phyloP scores from a whole-genome alignment of 2,329 filamentous ascomycete species.

The Botrytis squamosa region DNA sequence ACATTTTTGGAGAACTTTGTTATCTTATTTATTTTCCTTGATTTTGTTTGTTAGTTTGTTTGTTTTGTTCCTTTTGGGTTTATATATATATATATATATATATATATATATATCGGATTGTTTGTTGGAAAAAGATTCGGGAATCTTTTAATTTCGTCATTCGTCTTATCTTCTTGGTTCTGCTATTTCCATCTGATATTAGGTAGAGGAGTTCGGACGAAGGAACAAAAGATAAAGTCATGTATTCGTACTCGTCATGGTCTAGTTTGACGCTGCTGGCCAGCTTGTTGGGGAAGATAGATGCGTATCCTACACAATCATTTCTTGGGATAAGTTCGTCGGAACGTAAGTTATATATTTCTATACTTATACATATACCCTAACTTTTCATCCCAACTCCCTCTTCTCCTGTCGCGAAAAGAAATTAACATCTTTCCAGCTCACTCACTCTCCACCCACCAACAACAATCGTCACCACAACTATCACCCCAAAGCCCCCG shows the following conservation, averaged over 20 bases:
- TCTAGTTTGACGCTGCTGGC: neutral
- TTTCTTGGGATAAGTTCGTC: neutral
- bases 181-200: neutral
- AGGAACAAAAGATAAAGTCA: neutral
- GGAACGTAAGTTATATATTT: neutral
- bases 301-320: slow-evolving; percentile 4
- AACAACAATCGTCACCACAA: neutral
- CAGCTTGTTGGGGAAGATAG: neutral
- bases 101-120: neutral
- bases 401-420: neutral
- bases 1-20: neutral
- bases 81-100: neutral
- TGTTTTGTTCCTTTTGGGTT: neutral
- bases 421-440: neutral
- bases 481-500: neutral
- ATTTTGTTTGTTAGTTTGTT: neutral
- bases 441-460: neutral
- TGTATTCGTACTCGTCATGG: neutral
- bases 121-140: neutral
- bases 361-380: neutral
- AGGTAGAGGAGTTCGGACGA: neutral
- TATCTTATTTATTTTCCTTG: neutral
- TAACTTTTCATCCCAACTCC: neutral
- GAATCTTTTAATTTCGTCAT: neutral
- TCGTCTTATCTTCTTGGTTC: neutral